Percentiles rank a stretch among this genome's conserved stretches.
phyloP scores from a whole-genome alignment of 2,329 filamentous ascomycete genomes.

The Lithohypha guttulata region DNA sequence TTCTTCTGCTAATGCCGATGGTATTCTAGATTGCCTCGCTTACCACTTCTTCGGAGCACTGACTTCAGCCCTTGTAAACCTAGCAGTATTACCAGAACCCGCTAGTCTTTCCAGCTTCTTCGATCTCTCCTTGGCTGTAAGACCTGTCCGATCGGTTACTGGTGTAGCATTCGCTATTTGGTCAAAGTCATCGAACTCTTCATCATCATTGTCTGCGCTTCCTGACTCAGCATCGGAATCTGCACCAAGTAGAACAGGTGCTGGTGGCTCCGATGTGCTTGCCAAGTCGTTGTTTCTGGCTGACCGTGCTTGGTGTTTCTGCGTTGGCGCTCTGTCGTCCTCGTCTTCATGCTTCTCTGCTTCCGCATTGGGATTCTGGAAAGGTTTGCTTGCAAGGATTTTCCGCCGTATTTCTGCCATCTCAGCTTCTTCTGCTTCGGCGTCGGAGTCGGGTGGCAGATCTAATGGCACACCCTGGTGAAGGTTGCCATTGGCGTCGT shows the following conservation, averaged over 20 bases:
- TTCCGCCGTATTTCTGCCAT: slow-evolving; percentile 88
- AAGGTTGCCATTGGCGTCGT: slow-evolving; percentile 37
- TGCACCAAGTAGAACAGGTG: slow-evolving; percentile 25
- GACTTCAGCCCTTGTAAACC: slow-evolving; percentile 39
- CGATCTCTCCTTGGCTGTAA: slow-evolving; percentile 49
- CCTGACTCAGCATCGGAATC: slow-evolving; percentile 62
- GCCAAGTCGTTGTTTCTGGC: slow-evolving; percentile 17
- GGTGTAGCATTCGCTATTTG: slow-evolving; percentile 86
- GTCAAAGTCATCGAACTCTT: slow-evolving; percentile 63
- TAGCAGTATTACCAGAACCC: slow-evolving; percentile 31
- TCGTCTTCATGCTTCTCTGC: slow-evolving; percentile 17
- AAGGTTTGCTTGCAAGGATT: slow-evolving; percentile 85
- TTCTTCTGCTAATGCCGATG: background rate
- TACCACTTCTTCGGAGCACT: slow-evolving; percentile 39
- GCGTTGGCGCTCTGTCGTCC: slow-evolving; percentile 42
- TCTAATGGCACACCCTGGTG: slow-evolving; percentile 45
- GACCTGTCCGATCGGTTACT: slow-evolving; percentile 74
- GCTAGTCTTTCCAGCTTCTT: slow-evolving; percentile 33
- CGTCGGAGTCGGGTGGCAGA: slow-evolving; percentile 66
- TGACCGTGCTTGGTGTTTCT: slow-evolving; percentile 54
- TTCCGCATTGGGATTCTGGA: slow-evolving; percentile 45
- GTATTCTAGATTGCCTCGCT: slow-evolving; percentile 5
- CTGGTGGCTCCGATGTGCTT: background rate
- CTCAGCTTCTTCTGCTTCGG: slow-evolving; percentile 70
- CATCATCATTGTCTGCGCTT: slow-evolving; percentile 59